Evolutionary conservation across 257 asterid genomes (phyloP).

Genomic region (Echites panduratus): DNA sequence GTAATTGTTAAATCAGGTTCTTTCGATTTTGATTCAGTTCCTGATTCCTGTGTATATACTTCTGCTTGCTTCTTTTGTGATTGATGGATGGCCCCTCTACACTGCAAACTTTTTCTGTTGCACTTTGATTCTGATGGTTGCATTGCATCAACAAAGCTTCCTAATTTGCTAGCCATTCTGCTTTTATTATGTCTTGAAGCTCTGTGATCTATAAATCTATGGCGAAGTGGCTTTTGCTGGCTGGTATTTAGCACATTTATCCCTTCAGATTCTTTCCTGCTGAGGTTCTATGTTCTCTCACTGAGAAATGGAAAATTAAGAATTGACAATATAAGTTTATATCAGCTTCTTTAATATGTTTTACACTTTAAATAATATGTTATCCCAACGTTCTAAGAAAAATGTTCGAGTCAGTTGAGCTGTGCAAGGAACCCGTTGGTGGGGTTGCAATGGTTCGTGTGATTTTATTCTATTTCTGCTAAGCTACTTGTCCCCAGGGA

Average conservation of each 20-base stretch:
- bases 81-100: not conserved
- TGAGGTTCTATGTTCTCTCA: no score
- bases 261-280: not conserved
- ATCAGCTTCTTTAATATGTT: not conserved
- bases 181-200: not conserved
- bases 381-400: not conserved
- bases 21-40: not conserved
- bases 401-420: not conserved
- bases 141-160: not conserved
- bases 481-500: not conserved
- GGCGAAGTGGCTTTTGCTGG: no score
- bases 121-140: not conserved
- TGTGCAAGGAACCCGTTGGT: no score
- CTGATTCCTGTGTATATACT: not conserved
- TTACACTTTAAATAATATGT: not conserved
- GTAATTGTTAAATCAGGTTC: not conserved
- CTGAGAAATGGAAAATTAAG: not conserved
- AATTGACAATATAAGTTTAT: no score
- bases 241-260: no score
- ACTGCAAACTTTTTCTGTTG: not conserved
- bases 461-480: not conserved
- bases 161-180: not conserved
- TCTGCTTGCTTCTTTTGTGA: not conserved
- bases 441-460: not conserved
- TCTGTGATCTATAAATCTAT: not conserved